A percentile compares a stretch with the other conserved stretches of the same genome.
Evolutionary conservation across 1,284 basidiomycete genomes (phyloP).

Genomic region (Coniferiporia sulphurascens): DNA sequence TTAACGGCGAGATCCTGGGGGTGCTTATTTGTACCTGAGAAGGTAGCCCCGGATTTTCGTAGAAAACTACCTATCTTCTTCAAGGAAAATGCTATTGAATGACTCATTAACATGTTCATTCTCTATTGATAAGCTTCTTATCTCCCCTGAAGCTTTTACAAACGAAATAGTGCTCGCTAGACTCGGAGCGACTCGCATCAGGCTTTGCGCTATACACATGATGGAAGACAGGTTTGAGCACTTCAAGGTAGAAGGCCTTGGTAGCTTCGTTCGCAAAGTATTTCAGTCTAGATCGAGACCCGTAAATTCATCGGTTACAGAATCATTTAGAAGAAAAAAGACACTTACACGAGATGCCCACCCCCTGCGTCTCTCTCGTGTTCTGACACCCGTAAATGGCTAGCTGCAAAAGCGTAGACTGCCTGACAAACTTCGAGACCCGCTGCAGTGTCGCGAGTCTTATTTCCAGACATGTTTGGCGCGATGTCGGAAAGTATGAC

Average conservation of each 20-base stretch:
- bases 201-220: slow-evolving; percentile 61
- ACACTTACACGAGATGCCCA: slow-evolving; percentile 64
- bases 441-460: slow-evolving; percentile 50
- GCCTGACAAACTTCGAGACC: slow-evolving; percentile 60
- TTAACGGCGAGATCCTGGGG: no score
- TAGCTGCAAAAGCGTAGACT: slow-evolving; percentile 55
- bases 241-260: slow-evolving; percentile 46
- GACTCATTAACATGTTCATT: background rate
- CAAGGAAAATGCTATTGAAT: background rate
- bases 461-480: slow-evolving; percentile 63
- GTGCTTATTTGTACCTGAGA: no score
- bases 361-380: slow-evolving; percentile 39
- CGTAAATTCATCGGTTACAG: no score
- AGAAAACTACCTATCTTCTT: no score
- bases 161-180: slow-evolving; percentile 71
- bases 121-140: background rate
- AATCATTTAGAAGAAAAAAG: background rate
- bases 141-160: slow-evolving; percentile 55
- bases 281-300: slow-evolving; percentile 49
- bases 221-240: slow-evolving; percentile 54
- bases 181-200: slow-evolving; percentile 59
- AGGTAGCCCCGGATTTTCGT: no score
- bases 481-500: slow-evolving; percentile 78
- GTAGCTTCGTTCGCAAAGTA: slow-evolving; percentile 65
- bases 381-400: slow-evolving; percentile 45